Evolutionary conservation across 2,329 filamentous ascomycete species (phyloP).

Genomic region (Emericellopsis atlantica): DNA sequence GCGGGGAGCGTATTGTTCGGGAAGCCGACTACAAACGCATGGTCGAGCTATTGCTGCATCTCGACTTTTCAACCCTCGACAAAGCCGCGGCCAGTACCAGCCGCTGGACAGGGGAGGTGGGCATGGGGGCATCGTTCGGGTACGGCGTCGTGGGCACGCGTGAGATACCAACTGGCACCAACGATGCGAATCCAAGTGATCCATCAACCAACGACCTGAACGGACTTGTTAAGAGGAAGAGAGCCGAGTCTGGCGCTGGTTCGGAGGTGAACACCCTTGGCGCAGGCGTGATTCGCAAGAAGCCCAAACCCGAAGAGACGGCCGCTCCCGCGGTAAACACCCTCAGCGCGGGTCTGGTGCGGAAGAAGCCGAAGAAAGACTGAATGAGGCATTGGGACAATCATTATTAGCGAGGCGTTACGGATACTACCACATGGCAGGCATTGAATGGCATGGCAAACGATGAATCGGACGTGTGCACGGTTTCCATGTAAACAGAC

Average conservation of each 20-base stretch:
- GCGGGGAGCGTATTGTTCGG: conserved; percentile 51
- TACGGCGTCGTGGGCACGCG: conserved; percentile 32
- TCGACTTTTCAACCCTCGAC: conserved; percentile 58
- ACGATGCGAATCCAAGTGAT: not conserved
- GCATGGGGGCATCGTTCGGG: conserved; percentile 37
- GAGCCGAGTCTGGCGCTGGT: conserved; percentile 10
- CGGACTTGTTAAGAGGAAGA: conserved; percentile 34
- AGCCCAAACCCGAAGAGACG: conserved; percentile 27
- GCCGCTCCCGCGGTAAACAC: conserved; percentile 27
- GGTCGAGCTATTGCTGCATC: conserved; percentile 55
- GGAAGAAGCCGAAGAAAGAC: conserved; percentile 47
- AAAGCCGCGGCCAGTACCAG: conserved; percentile 51
- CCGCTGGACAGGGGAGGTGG: conserved; percentile 60
- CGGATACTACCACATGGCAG: not conserved
- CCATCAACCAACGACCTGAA: conserved; percentile 31
- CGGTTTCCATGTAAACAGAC: not conserved
- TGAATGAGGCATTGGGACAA: conserved; percentile 1
- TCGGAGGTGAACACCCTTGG: conserved; percentile 31
- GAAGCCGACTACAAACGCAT: conserved; percentile 54
- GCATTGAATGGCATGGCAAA: not conserved
- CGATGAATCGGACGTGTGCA: not conserved
- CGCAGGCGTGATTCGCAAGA: conserved; percentile 41
- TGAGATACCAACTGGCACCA: conserved; percentile 8
- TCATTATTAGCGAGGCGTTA: conserved; percentile 1
- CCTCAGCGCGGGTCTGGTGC: conserved; percentile 33